Conservation (phyloP, 805 yeast genomes). For the Debaryomyces tyrocola region DNA sequence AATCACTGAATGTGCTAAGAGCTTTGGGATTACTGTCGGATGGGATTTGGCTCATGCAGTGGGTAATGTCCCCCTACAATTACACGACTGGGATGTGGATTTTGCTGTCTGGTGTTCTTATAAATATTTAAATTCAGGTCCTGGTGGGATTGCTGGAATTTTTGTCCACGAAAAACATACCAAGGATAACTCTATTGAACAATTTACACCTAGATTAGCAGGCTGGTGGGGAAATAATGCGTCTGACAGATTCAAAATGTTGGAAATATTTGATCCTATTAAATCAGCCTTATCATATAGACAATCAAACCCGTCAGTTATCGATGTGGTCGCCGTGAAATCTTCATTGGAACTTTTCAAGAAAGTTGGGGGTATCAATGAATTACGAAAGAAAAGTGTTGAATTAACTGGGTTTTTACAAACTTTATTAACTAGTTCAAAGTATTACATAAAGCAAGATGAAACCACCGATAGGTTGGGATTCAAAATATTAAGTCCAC, state of each 20-base stretch:
- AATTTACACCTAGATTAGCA: conserved; percentile 67
- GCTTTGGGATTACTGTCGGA: conserved; percentile 59
- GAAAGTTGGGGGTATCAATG: conserved; percentile 62
- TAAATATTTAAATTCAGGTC: conserved; percentile 88
- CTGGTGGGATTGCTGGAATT: conserved; percentile 89
- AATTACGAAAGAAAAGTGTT: conserved; percentile 56
- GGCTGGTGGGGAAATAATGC: conserved; percentile 98
- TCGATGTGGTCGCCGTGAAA: conserved; percentile 74
- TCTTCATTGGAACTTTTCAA: conserved; percentile 63
- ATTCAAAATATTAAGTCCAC: conserved; percentile 77
- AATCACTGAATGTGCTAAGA: conserved; percentile 67
- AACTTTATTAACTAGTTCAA: conserved; percentile 43
- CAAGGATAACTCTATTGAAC: conserved; percentile 22
- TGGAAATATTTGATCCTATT: conserved; percentile 74
- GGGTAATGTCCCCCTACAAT: conserved; percentile 74
- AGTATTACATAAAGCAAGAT: conserved; percentile 40
- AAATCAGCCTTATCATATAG: conserved; percentile 85
- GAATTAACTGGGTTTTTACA: conserved; percentile 59
- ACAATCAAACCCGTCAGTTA: conserved; percentile 87
- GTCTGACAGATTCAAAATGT: conserved; percentile 72
- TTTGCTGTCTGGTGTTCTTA: conserved; percentile 95
- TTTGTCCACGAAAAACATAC: conserved; percentile 64
- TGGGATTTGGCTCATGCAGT: conserved; percentile 97
- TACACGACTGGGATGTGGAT: conserved; percentile 90
- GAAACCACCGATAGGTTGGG: conserved; percentile 26